phyloP scores from a whole-genome alignment of 192 early-diverging fungal genomes.

The Podila minutissima region DNA sequence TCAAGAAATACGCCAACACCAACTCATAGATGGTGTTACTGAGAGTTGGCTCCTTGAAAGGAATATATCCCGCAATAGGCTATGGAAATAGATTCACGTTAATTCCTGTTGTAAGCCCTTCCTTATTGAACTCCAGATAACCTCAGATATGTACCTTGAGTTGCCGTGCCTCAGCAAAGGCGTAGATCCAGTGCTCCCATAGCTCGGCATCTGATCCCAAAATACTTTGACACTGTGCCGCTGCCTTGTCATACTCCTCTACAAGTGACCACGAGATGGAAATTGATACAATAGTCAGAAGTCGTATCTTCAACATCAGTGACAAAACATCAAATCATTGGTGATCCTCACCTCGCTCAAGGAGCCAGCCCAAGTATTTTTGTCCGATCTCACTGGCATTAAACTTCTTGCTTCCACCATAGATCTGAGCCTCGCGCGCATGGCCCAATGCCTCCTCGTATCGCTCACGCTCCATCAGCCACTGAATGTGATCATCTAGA shows the following conservation, averaged over 20 bases:
- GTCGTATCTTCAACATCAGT: not conserved
- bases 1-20: conserved; percentile 77
- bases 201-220: conserved; percentile 71
- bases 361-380: conserved; percentile 79
- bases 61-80: conserved; percentile 81
- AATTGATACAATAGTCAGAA: conserved; percentile 29
- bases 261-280: not conserved
- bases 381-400: conserved; percentile 83
- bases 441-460: conserved; percentile 85
- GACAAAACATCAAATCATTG: not conserved
- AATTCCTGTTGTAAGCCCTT: too few relatives aligned
- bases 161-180: conserved; percentile 83
- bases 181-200: conserved; percentile 95
- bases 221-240: conserved; percentile 76
- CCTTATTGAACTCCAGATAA: not conserved
- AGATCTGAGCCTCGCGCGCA: conserved; percentile 64
- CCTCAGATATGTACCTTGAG: conserved; percentile 59
- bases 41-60: conserved; percentile 77
- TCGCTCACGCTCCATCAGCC: conserved; percentile 82
- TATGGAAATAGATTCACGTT: conserved; percentile 15
- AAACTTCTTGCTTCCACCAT: conserved; percentile 67
- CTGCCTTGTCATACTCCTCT: conserved; percentile 75
- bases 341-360: conserved; percentile 65
- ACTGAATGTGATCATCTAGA: conserved; percentile 92
- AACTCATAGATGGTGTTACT: conserved; percentile 88